Evolutionary conservation across 441 rosid genomes (phyloP).

Genomic region (Brassica balearica): DNA sequence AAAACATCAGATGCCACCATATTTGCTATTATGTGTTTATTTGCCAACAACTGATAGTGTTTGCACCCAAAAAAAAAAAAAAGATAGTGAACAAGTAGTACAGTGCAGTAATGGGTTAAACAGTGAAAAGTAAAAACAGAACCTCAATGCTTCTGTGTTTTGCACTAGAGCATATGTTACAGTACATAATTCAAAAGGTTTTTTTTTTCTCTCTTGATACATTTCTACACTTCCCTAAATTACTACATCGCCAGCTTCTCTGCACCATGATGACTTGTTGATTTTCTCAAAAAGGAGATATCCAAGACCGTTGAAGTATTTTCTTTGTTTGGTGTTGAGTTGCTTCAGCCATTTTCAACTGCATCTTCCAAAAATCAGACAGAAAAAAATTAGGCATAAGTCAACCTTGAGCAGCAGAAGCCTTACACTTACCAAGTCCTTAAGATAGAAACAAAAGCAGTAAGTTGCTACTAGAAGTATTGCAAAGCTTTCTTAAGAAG

Average conservation of each 20-base stretch:
- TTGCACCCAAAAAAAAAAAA: too few relatives aligned
- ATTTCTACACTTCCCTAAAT: slow-evolving; percentile 23
- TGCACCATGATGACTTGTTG: slow-evolving; percentile 12
- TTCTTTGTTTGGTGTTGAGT: slow-evolving; percentile 53
- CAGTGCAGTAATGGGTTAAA: too few relatives aligned
- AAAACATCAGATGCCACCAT: too few relatives aligned
- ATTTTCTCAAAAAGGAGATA: slow-evolving; percentile 69
- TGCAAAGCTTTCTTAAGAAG: slow-evolving; percentile 4
- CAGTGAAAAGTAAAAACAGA: too few relatives aligned
- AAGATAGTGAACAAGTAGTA: too few relatives aligned
- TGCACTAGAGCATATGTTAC: background rate
- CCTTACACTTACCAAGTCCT: slow-evolving; percentile 11
- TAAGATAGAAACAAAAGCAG: background rate
- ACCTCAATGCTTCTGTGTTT: background rate
- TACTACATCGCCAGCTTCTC: slow-evolving; percentile 22
- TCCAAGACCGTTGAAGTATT: slow-evolving; percentile 62
- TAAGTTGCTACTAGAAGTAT: background rate
- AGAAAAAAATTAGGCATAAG: background rate
- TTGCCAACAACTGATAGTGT: too few relatives aligned
- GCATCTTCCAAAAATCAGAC: slow-evolving; percentile 38
- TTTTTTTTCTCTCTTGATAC: background rate
- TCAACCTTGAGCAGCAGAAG: slow-evolving; percentile 1
- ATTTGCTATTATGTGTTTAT: too few relatives aligned
- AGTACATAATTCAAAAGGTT: slow-evolving; percentile 30
- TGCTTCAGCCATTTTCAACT: slow-evolving; percentile 54